Conservation (phyloP, 257 asterid species). For the Lantana camara region DNA sequence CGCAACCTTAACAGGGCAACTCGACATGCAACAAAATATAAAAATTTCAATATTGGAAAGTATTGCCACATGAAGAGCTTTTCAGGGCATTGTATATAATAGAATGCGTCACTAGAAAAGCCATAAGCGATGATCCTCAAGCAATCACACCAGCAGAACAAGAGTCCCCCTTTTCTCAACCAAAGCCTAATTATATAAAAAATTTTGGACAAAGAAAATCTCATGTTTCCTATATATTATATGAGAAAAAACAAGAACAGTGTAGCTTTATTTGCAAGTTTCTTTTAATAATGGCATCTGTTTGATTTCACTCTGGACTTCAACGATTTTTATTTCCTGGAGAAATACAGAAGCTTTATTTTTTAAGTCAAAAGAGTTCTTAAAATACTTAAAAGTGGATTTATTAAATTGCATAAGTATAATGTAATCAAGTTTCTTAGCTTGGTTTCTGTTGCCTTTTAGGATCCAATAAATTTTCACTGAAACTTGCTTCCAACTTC, state of each 20-base stretch:
- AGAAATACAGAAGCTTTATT: constrained; percentile 7
- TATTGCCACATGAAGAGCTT: constrained; percentile 6
- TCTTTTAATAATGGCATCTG: constrained; percentile 4
- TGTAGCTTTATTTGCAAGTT: constrained; percentile 4
- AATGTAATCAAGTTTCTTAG: constrained; percentile 16
- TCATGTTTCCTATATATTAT: neutral
- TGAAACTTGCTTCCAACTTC: constrained; percentile 16
- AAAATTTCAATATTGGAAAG: too few species aligned
- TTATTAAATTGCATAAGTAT: constrained; percentile 2
- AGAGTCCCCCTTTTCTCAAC: constrained; percentile 6
- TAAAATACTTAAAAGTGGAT: neutral
- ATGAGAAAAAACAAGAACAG: constrained; percentile 4
- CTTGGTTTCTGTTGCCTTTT: constrained; percentile 19
- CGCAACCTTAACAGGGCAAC: neutral
- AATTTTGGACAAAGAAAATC: neutral
- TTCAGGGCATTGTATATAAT: constrained; percentile 2
- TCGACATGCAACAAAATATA: constrained; percentile 5
- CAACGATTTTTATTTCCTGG: constrained; percentile 5
- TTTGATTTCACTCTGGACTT: constrained; percentile 22
- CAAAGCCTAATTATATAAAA: neutral
- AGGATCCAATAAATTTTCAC: constrained; percentile 14
- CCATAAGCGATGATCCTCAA: constrained; percentile 13
- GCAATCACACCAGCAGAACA: constrained; percentile 1
- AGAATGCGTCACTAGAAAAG: neutral
- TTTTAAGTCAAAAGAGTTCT: constrained; percentile 6